Evolutionary conservation across 2,329 filamentous ascomycete species (phyloP).

Genomic region (Cladosporium velox): DNA sequence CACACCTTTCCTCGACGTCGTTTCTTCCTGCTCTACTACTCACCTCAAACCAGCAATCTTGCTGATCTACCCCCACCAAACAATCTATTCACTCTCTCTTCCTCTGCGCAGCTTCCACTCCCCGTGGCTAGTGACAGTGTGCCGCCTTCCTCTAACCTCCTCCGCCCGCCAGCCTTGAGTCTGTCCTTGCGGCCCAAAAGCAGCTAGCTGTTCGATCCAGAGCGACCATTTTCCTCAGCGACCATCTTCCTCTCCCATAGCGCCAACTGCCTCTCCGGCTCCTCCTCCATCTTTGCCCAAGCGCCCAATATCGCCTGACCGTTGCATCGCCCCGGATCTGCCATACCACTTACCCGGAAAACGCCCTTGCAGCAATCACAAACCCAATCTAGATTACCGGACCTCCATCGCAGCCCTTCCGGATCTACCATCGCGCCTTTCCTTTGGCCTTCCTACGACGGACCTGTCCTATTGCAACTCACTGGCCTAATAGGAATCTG

Average conservation of each 20-base stretch:
- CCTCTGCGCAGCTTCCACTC: slow-evolving; percentile 18
- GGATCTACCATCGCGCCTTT: slow-evolving; percentile 10
- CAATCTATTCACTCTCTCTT: slow-evolving; percentile 2
- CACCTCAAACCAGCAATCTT: background rate
- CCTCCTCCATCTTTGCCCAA: slow-evolving; percentile 1
- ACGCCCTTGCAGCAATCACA: slow-evolving; percentile 2
- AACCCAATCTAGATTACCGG: background rate
- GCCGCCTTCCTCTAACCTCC: slow-evolving; percentile 1
- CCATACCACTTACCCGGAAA: slow-evolving; percentile 4
- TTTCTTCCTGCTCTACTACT: background rate
- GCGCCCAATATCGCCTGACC: slow-evolving; percentile 7
- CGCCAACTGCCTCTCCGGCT: slow-evolving; percentile 4
- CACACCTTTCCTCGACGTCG: background rate
- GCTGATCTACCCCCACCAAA: background rate
- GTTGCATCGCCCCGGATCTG: slow-evolving; percentile 6
- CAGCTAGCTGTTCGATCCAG: slow-evolving; percentile 14
- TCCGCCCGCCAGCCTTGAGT: slow-evolving; percentile 12
- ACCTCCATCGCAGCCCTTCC: slow-evolving; percentile 14
- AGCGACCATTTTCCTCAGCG: slow-evolving; percentile 11
- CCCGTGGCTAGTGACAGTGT: slow-evolving; percentile 19
- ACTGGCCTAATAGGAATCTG: slow-evolving; percentile 9
- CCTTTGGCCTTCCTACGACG: background rate
- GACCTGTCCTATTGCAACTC: slow-evolving; percentile 8
- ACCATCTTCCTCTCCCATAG: slow-evolving; percentile 11
- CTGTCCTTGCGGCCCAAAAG: slow-evolving; percentile 4